Base-by-base conservation (phyloP, 2,329 filamentous ascomycete genomes). In the Cordyceps pruinosa region DNA sequence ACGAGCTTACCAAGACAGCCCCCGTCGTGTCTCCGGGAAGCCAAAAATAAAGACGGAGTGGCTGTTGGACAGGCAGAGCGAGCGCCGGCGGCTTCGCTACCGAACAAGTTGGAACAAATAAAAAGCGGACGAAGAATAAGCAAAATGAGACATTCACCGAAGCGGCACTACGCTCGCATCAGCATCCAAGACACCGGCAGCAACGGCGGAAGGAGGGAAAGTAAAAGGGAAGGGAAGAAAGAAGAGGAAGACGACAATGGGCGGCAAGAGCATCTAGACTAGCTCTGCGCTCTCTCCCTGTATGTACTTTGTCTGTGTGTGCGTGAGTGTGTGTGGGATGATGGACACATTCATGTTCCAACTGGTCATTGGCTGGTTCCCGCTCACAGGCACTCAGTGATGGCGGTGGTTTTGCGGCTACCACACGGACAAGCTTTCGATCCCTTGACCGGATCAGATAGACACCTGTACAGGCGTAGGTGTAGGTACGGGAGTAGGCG, bases 111-210 rank as follows among this genome's bases (percentile, higher is more conserved):
- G 26, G 42, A n/a, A n/a, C n/a, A n/a, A 42, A 46, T 23, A 17
- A 25, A 47, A 41, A 42, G 44, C 44, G 44, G 34, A 48, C 23
- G 26, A 34, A 37, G 32, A 56, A 45, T 5, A 45, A 49, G 51
- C 34, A 50, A n/a, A 21, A 54, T 17, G 42, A 45, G 49, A 48
- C 49, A 58, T 46, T 3, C 35, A 48, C 39, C 25, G 26, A 55
- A 28, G 41, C 26, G 28, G 48, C 41, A 37, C 35, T 54, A 48
- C n/a, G 23, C 17, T 17, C 32, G 42, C 46, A 53, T 41, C 19
- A 41, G 37, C 37, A 59, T 54, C 53, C 42, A 48, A 53, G 39
- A 48, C 44, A 35, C 28, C 56, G 45, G 39, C 55, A 53, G 39
- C 50, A 54, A 54, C 26, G 19, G 50, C 34, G 44, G 45, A 54